Evolutionary conservation across 1,139 yeast species (phyloP), one percentile per base, ranked within the genome.

Genomic region (Yamadazyma siamensis): DNA sequence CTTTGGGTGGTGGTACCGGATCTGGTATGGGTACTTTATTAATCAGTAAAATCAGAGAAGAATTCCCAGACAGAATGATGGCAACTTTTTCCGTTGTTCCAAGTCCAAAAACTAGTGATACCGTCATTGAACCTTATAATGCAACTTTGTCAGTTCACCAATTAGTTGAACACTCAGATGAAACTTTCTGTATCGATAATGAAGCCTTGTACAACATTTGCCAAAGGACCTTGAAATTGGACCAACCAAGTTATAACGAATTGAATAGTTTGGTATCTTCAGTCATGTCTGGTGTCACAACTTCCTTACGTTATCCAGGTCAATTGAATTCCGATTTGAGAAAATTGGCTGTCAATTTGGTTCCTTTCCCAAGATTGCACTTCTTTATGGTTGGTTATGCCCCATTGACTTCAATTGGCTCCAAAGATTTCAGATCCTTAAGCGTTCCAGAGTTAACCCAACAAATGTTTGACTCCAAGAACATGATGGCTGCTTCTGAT

Each of bases 1-100:
- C 95, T 25, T 74, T 87, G 41, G 96, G 96, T 61, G 96, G 96
- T 63, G 96, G 96, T 70, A 87, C 96, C 33, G 96, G 96, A 54
- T 85, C 95, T 21, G 96, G 96, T 63, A 80, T 87, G 89, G 96
- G 95, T 54, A 85, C 95, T 26, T 63, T 86, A 47, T 71, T 85
- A 52, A 77, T 85, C 47, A 76, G 87, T 36, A 80, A 80, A 53
- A 81, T 85, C 51, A 77, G 88, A 60, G 94, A 86, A 58, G 95
- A 86, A 59, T 86, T 79, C 50, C 88, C 94, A 31, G 96, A 87
- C 61, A 80, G 95, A 69, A 87, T 87, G 95, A 80, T 86, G 86
- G 94, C 95, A 23, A 86, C 95, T 17, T 87, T 86, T 56, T 86
- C 95, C 4, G 95, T 87, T 37, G 82, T 86, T 44, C 96, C 96